phyloP scores from a whole-genome alignment of 2,329 filamentous ascomycete species.

The Colletotrichum scovillei region DNA sequence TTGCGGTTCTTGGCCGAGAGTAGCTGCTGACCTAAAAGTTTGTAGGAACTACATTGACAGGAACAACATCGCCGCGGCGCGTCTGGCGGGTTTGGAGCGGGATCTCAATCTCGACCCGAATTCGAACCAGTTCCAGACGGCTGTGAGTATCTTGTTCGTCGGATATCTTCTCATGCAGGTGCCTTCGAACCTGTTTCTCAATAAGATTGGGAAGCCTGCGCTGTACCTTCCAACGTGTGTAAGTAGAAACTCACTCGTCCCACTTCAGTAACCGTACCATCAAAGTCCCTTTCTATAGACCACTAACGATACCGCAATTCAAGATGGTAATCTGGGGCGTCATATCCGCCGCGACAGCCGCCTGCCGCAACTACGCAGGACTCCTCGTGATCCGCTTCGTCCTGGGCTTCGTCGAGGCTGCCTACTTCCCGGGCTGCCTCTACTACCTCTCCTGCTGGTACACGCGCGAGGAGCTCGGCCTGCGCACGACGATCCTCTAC shows the following conservation, averaged over 20 bases:
- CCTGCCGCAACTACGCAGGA: slow-evolving; percentile 44
- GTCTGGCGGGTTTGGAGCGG: slow-evolving; percentile 60
- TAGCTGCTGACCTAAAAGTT: too few relatives aligned
- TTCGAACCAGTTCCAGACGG: slow-evolving; percentile 49
- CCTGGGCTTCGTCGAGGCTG: slow-evolving; percentile 30
- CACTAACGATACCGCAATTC: too few relatives aligned
- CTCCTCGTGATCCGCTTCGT: slow-evolving; percentile 50
- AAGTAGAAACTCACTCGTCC: slow-evolving; percentile 36
- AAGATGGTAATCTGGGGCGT: slow-evolving; percentile 56
- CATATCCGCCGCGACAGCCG: slow-evolving; percentile 54
- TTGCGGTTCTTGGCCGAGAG: neutral
- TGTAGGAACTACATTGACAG: slow-evolving; percentile 29
- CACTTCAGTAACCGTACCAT: neutral
- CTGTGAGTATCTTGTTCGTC: slow-evolving; percentile 63
- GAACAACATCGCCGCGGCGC: slow-evolving; percentile 60
- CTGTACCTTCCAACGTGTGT: slow-evolving; percentile 58
- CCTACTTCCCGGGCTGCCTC: slow-evolving; percentile 56
- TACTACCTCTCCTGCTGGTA: slow-evolving; percentile 77
- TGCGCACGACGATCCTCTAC: slow-evolving; percentile 75
- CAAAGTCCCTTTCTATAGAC: too few relatives aligned
- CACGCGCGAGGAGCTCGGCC: slow-evolving; percentile 73
- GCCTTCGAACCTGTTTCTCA: slow-evolving; percentile 62
- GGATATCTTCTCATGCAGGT: slow-evolving; percentile 64
- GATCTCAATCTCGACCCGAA: slow-evolving; percentile 47
- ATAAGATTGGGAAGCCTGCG: slow-evolving; percentile 61